Evolutionary conservation across 768 basidiomycete genomes (phyloP).

Genomic region (Boletus subcaerulescens): DNA sequence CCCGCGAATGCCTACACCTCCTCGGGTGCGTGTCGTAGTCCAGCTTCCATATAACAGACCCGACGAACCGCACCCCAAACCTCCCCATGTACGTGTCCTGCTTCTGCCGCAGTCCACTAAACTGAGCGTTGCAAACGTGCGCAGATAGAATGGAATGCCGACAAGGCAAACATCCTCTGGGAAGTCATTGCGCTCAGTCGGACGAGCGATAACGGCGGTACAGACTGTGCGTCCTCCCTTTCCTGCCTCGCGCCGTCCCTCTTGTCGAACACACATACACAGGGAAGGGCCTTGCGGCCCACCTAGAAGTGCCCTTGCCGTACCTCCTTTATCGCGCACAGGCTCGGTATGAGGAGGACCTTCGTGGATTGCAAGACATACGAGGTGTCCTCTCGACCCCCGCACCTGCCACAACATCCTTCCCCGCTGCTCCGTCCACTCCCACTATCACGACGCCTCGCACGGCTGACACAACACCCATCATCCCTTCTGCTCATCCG

Average conservation of each 20-base stretch:
- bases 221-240: constrained; percentile 63
- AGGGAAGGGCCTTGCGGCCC: constrained; percentile 85
- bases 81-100: constrained; percentile 56
- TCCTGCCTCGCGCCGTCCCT: background rate
- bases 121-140: constrained; percentile 8
- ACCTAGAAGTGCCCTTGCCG: constrained; percentile 77
- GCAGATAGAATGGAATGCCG: constrained; percentile 81
- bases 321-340: constrained; percentile 84
- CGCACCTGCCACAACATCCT: constrained; percentile 31
- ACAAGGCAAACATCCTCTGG: constrained; percentile 85
- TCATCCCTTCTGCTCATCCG: constrained; percentile 9
- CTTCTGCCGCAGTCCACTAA: background rate
- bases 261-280: constrained; percentile 3
- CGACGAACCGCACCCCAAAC: constrained; percentile 62
- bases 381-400: constrained; percentile 55
- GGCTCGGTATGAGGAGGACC: constrained; percentile 80
- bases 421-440: constrained; percentile 13
- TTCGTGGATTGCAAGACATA: constrained; percentile 73
- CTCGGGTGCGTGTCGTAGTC: constrained; percentile 67
- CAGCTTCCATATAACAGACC: constrained; percentile 78
- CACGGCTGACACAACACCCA: constrained; percentile 15
- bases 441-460: constrained; percentile 10
- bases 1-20: constrained; percentile 23
- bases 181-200: constrained; percentile 81
- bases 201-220: constrained; percentile 65